These are phyloP conservation scores for Wallacemonas rigidus DNA, from an alignment of 208 protist genomes.

Conservation along the genomic window DNA sequence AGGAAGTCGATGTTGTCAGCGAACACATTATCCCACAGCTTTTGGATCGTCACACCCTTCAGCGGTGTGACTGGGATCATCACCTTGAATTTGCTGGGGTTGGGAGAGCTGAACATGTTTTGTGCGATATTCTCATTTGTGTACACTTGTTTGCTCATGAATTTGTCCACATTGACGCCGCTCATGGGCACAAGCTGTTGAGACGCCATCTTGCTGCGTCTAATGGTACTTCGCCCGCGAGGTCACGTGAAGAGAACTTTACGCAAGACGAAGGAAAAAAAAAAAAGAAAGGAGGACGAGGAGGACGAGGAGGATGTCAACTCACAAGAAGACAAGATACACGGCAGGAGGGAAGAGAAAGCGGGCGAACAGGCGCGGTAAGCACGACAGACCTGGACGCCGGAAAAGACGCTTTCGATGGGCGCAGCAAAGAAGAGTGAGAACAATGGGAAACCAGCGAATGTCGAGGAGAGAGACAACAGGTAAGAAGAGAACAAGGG, in stretches of 20 bases:
- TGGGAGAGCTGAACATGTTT: conserved; percentile 71
- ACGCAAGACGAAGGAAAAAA: neutral
- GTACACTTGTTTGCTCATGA: conserved; percentile 70
- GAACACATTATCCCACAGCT: conserved; percentile 74
- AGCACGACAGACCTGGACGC: too few relatives aligned
- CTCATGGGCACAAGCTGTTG: conserved; percentile 42
- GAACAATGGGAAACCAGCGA: too few relatives aligned
- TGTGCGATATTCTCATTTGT: conserved; percentile 42
- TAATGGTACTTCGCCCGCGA: too few relatives aligned
- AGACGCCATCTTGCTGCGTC: conserved; percentile 3
- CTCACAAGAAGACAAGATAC: too few relatives aligned
- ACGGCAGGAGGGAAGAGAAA: conserved; percentile 2
- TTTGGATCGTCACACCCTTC: conserved; percentile 73
- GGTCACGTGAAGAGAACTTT: too few relatives aligned
- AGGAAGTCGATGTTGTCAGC: conserved; percentile 69
- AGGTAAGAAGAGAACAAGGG: too few relatives aligned
- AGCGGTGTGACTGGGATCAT: conserved; percentile 59
- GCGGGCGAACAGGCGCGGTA: too few relatives aligned
- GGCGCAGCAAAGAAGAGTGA: too few relatives aligned
- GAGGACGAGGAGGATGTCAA: neutral
- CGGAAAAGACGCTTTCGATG: too few relatives aligned
- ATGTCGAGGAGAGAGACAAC: too few relatives aligned
- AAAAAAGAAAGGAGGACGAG: neutral
- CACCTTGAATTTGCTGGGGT: conserved; percentile 68
- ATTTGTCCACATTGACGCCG: conserved; percentile 47